Evolutionary conservation across 2,329 filamentous ascomycete species (phyloP).

Genomic region (Fusarium sp.): DNA sequence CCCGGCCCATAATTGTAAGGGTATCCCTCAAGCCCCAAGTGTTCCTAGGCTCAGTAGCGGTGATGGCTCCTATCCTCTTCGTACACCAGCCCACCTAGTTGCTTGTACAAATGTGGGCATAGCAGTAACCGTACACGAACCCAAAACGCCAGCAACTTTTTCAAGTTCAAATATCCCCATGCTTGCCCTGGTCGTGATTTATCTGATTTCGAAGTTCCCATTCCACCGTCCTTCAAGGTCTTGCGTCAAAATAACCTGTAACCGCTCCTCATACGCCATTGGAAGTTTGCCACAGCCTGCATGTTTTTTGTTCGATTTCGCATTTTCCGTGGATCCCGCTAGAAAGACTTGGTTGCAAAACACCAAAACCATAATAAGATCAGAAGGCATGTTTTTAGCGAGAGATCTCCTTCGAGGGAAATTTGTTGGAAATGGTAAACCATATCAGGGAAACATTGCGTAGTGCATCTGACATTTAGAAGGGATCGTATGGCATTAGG

Average conservation of each 20-base stretch:
- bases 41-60: not conserved
- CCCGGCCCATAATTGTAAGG: not conserved
- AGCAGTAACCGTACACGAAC: slow-evolving; percentile 34
- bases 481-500: slow-evolving; percentile 21
- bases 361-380: slow-evolving; percentile 25
- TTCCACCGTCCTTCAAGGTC: slow-evolving; percentile 4
- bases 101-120: slow-evolving; percentile 32
- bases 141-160: slow-evolving; percentile 30
- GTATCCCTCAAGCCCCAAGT: not conserved
- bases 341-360: slow-evolving; percentile 35
- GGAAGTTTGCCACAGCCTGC: slow-evolving; percentile 18
- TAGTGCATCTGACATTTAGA: slow-evolving; percentile 18
- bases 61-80: not conserved
- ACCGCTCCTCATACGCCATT: slow-evolving; percentile 30
- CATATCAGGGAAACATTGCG: slow-evolving; percentile 28
- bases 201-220: slow-evolving; percentile 27
- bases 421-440: slow-evolving; percentile 24
- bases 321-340: slow-evolving; percentile 15
- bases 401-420: slow-evolving; percentile 33
- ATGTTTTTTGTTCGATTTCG: slow-evolving; percentile 33
- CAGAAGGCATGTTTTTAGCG: slow-evolving; percentile 31
- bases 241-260: slow-evolving; percentile 21
- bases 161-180: slow-evolving; percentile 34
- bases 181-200: slow-evolving; percentile 40
- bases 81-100: slow-evolving; percentile 2